Evolutionary conservation across 805 yeast species (phyloP).

Genomic region (Kazachstania martiniae): DNA sequence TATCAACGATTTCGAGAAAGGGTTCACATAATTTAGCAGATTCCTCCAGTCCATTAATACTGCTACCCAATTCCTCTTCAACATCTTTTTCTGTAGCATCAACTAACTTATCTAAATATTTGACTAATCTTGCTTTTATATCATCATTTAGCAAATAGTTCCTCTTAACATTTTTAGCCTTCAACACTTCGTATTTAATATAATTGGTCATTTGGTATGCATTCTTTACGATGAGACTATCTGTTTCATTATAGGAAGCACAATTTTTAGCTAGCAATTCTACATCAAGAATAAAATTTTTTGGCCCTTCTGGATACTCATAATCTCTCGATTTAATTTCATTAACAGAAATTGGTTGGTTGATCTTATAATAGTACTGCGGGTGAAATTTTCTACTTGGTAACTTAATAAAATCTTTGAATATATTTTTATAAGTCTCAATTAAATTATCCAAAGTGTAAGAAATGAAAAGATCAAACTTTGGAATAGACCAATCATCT

Average conservation of each 20-base stretch:
- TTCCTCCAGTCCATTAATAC: constrained; percentile 14
- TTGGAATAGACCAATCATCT: constrained; percentile 26
- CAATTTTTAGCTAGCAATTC: constrained; percentile 64
- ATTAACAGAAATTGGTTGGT: constrained; percentile 55
- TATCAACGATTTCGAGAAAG: constrained; percentile 64
- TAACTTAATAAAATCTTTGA: constrained; percentile 50
- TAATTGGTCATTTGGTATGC: constrained; percentile 46
- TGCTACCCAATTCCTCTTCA: constrained; percentile 9
- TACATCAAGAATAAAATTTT: constrained; percentile 48
- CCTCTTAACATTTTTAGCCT: constrained; percentile 27
- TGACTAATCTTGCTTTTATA: constrained; percentile 13
- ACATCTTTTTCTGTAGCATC: constrained; percentile 22
- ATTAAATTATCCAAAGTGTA: constrained; percentile 21
- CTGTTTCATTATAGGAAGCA: constrained; percentile 54
- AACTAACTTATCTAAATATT: constrained; percentile 17
- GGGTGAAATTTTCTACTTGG: constrained; percentile 71
- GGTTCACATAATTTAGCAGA: constrained; percentile 44
- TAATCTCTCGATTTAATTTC: constrained; percentile 43
- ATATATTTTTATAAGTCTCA: constrained; percentile 20
- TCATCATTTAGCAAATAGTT: constrained; percentile 22
- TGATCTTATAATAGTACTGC: constrained; percentile 61
- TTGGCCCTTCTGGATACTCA: constrained; percentile 19
- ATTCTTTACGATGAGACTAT: constrained; percentile 55
- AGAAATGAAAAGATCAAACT: constrained; percentile 22
- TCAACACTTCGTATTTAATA: constrained; percentile 40